Conservation (phyloP, 2,329 filamentous ascomycete species). For the Emmonsia crescens region DNA sequence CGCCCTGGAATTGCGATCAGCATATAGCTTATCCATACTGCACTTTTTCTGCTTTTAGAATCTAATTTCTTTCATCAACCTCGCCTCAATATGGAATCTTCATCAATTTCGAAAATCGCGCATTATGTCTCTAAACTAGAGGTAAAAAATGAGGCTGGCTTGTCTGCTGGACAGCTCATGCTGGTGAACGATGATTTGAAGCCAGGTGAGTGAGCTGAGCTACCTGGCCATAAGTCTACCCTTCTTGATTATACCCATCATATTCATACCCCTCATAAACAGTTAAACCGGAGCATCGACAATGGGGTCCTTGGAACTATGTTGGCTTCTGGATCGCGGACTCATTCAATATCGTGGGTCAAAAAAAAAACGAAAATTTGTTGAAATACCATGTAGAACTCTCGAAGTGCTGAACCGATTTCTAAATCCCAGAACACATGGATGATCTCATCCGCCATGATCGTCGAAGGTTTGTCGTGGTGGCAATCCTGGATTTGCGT, state of each 20-base stretch:
- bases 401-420: background rate
- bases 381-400: background rate
- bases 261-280: slow-evolving; percentile 24
- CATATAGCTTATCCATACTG: background rate
- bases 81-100: slow-evolving; percentile 29
- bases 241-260: background rate
- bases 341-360: slow-evolving; percentile 62
- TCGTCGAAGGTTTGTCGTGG: slow-evolving; percentile 68
- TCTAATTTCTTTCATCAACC: background rate
- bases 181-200: slow-evolving; percentile 77
- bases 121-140: slow-evolving; percentile 46
- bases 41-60: background rate
- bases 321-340: slow-evolving; percentile 81
- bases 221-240: slow-evolving; percentile 31
- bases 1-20: background rate
- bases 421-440: slow-evolving; percentile 56
- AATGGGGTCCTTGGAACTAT: slow-evolving; percentile 83
- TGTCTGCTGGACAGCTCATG: slow-evolving; percentile 72
- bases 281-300: slow-evolving; percentile 66
- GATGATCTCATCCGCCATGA: slow-evolving; percentile 85
- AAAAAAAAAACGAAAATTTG: background rate
- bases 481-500: slow-evolving; percentile 89
- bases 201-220: slow-evolving; percentile 48
- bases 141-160: slow-evolving; percentile 63
- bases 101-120: slow-evolving; percentile 28